A percentile compares a stretch with the other conserved stretches of the same genome.
Conservation (phyloP, 2,329 filamentous ascomycete species). For the Remersonia thermophila region DNA sequence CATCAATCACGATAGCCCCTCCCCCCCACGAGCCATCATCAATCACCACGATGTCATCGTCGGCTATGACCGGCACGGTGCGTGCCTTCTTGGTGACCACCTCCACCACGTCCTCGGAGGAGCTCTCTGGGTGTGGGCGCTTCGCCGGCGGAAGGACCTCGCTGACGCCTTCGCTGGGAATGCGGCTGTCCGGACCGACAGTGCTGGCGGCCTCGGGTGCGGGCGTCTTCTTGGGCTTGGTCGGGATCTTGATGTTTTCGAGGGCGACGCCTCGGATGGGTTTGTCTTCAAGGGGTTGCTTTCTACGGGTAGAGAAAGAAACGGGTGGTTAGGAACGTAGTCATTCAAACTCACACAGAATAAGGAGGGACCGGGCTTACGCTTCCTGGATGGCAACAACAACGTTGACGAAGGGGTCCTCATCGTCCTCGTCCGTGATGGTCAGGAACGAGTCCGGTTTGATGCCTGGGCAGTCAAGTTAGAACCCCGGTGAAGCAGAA, state of each 20-base stretch:
- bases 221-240: conserved; percentile 36
- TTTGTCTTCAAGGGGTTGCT: conserved; percentile 34
- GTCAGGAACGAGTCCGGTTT: conserved; percentile 65
- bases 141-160: conserved; percentile 32
- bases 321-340: no score
- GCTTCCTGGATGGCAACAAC: conserved; percentile 56
- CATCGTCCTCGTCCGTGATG: conserved; percentile 70
- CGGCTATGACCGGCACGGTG: conserved; percentile 19
- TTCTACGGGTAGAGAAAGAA: conserved; percentile 24
- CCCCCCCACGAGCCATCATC: conserved; percentile 32
- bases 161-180: conserved; percentile 26
- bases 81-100: conserved; percentile 32
- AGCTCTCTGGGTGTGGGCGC: conserved; percentile 30
- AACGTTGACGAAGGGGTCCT: conserved; percentile 65
- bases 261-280: conserved; percentile 38
- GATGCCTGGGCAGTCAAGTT: conserved; percentile 39
- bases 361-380: conserved; percentile 28
- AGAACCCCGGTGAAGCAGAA: conserved; percentile 1
- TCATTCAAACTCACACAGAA: conserved; percentile 4
- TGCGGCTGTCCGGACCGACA: no score
- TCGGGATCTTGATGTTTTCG: conserved; percentile 38
- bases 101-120: conserved; percentile 24
- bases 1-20: conserved; percentile 56
- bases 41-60: conserved; percentile 35
- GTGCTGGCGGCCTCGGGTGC: conserved; percentile 29